Evolutionary conservation across 1,284 basidiomycete species (phyloP).

Genomic region (Gymnopus androsaceus): DNA sequence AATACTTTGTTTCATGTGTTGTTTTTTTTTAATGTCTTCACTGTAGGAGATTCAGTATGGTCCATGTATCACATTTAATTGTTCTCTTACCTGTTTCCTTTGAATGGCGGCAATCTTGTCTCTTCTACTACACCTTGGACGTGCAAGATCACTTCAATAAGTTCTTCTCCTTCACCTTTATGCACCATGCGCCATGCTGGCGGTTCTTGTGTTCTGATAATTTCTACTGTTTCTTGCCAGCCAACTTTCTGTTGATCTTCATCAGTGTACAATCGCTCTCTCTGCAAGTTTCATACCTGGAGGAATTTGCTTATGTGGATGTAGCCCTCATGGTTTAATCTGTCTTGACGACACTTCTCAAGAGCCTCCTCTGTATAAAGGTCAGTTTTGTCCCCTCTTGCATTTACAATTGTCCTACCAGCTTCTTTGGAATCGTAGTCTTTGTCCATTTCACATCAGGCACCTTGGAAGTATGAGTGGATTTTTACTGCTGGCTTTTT

Average conservation of each 20-base stretch:
- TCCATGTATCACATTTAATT: not conserved
- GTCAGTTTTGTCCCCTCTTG: too few species aligned
- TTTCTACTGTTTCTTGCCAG: not conserved
- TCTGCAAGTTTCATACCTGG: too few species aligned
- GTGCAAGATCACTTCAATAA: not conserved
- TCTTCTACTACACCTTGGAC: not conserved
- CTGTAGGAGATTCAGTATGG: not conserved
- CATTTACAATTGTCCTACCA: too few species aligned
- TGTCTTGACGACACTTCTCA: too few species aligned
- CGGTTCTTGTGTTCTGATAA: not conserved
- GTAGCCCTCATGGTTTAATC: too few species aligned
- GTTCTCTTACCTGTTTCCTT: not conserved
- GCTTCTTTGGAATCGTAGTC: too few species aligned
- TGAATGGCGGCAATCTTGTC: not conserved
- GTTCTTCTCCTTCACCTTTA: not conserved
- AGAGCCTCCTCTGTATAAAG: too few species aligned
- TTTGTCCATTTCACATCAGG: too few species aligned
- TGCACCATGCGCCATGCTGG: not conserved
- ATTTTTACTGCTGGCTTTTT: too few species aligned
- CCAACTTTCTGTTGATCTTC: not conserved
- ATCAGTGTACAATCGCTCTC: too few species aligned
- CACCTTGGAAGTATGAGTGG: too few species aligned
- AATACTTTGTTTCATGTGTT: not conserved
- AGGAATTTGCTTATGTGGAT: too few species aligned
- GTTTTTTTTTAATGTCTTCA: not conserved